These are phyloP conservation scores for Spathaspora arborariae DNA, from an alignment of 805 yeast species.

Conservation along the genomic window DNA sequence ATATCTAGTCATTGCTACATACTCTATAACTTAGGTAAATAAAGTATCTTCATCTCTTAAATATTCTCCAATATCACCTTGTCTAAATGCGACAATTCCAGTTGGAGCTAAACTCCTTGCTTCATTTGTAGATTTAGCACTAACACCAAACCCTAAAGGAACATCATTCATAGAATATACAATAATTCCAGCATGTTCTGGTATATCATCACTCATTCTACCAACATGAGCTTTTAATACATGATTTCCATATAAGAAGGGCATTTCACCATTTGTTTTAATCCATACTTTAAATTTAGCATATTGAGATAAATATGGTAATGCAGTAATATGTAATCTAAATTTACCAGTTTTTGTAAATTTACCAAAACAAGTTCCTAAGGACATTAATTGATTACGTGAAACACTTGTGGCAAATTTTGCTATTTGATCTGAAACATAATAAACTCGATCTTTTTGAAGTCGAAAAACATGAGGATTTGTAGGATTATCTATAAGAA, in stretches of 20 bases:
- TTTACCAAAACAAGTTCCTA: constrained; percentile 92
- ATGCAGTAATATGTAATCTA: constrained; percentile 89
- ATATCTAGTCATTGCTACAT: constrained; percentile 2
- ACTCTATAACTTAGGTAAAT: constrained; percentile 54
- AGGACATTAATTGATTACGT: constrained; percentile 83
- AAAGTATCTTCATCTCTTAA: constrained; percentile 96
- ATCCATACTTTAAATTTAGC: constrained; percentile 96
- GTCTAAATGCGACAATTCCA: constrained; percentile 92
- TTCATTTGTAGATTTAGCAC: constrained; percentile 88
- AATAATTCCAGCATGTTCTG: constrained; percentile 95
- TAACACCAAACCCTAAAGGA: constrained; percentile 93
- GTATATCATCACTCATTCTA: constrained; percentile 94
- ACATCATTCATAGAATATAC: constrained; percentile 88
- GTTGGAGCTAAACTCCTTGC: constrained; percentile 88
- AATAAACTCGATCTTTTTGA: constrained; percentile 95
- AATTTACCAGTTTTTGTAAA: constrained; percentile 97
- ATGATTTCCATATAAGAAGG: constrained; percentile 93
- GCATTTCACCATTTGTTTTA: constrained; percentile 97
- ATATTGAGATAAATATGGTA: constrained; percentile 75
- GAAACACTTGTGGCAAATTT: constrained; percentile 88
- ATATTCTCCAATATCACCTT: constrained; percentile 96
- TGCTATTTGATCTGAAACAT: constrained; percentile 78
- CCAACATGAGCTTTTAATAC: constrained; percentile 96
- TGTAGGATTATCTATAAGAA: constrained; percentile 76
- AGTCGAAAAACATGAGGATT: constrained; percentile 93